Percentiles rank a stretch among this genome's conserved stretches.
Conservation (phyloP, 805 yeast genomes). For the Lipomyces mesembrius region DNA sequence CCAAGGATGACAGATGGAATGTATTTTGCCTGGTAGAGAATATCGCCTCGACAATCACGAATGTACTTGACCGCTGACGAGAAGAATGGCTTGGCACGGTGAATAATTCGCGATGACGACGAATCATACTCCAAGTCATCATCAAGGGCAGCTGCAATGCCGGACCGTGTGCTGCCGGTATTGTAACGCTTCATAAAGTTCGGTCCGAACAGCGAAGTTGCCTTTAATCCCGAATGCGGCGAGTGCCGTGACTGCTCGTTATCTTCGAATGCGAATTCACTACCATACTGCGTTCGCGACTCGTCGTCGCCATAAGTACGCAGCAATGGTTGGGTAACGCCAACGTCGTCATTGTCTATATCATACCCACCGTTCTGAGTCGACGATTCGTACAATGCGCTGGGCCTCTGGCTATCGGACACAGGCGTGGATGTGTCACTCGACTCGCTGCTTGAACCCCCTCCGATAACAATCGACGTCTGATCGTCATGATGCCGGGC, state of each 20-base stretch:
- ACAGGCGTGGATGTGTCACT: not conserved
- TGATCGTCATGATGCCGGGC: slow-evolving; percentile 1
- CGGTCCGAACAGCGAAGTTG: not conserved
- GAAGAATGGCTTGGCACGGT: not conserved
- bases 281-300: slow-evolving; percentile 10
- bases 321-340: not conserved
- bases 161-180: not conserved
- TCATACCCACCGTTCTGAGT: not conserved
- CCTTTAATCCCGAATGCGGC: not conserved
- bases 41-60: not conserved
- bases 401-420: not conserved
- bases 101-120: not conserved
- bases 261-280: slow-evolving; percentile 10
- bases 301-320: not conserved
- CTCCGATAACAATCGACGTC: not conserved
- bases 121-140: not conserved
- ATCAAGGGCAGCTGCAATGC: not conserved
- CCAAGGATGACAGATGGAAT: slow-evolving; percentile 88
- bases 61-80: not conserved
- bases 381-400: not conserved
- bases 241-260: not conserved
- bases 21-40: slow-evolving; percentile 37
- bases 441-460: slow-evolving; percentile 7
- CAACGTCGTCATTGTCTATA: not conserved
- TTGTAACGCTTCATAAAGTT: not conserved